Evolutionary conservation across 1,139 yeast genomes (phyloP).

Genomic region (Kodamaea anthophila): DNA sequence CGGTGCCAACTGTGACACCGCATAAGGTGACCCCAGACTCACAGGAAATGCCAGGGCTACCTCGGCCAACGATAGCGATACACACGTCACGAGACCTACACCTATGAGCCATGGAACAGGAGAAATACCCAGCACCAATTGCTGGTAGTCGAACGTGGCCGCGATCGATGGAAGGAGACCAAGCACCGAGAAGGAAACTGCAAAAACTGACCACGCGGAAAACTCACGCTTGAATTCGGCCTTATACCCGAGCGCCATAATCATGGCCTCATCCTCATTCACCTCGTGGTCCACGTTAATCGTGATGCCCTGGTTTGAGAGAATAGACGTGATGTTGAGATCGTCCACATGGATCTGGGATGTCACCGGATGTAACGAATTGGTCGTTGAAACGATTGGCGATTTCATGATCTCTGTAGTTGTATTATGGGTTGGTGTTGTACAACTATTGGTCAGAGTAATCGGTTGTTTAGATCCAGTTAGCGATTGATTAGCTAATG

Average conservation of each 20-base stretch:
- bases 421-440: no score
- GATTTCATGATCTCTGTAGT: no score
- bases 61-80: conserved; percentile 46
- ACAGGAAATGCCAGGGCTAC: conserved; percentile 44
- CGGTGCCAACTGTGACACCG: conserved; percentile 48
- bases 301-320: conserved; percentile 34
- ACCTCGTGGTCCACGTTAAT: conserved; percentile 44
- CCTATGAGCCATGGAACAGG: conserved; percentile 55
- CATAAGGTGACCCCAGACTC: conserved; percentile 43
- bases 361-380: conserved; percentile 4
- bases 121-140: conserved; percentile 45
- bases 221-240: conserved; percentile 71
- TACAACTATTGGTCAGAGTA: no score
- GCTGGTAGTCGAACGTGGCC: conserved; percentile 50
- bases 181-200: conserved; percentile 70
- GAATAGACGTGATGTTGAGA: conserved; percentile 30
- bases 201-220: conserved; percentile 53
- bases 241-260: conserved; percentile 63
- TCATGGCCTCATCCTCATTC: conserved; percentile 49
- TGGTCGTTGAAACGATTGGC: no score
- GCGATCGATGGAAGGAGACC: conserved; percentile 69
- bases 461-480: no score
- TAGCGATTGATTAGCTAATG: no score
- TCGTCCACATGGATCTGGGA: conserved; percentile 24
- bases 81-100: conserved; percentile 42